phyloP scores from a whole-genome alignment of 805 yeast genomes.

The Candida dajiaensis region DNA sequence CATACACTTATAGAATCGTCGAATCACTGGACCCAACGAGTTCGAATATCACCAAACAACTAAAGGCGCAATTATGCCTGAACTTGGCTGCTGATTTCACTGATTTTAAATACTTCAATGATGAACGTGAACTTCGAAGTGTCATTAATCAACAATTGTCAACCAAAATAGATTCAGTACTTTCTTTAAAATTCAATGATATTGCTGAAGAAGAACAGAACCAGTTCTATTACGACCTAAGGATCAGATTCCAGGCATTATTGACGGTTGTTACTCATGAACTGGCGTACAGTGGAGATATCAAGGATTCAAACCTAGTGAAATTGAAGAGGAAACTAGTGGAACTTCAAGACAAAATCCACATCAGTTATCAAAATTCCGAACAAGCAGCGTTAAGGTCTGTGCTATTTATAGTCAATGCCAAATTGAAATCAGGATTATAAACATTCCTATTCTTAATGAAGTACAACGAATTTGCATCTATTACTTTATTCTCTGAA shows the following conservation, averaged over 20 bases:
- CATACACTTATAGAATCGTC: conserved; percentile 5
- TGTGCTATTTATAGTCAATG: conserved; percentile 1
- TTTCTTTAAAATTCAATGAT: background rate
- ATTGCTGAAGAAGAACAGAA: background rate
- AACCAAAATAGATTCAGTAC: background rate
- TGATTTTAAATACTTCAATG: background rate
- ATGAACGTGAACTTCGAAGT: background rate
- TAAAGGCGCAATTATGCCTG: conserved; percentile 1
- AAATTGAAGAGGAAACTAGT: background rate
- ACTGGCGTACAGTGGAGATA: background rate
- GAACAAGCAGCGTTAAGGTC: conserved; percentile 8
- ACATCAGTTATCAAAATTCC: conserved; percentile 3
- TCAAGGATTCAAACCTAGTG: background rate
- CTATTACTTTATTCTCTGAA: background rate
- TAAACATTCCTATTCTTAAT: background rate
- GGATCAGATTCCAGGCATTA: conserved; percentile 1
- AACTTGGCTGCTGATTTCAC: background rate
- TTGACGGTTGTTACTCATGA: background rate
- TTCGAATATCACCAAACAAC: background rate
- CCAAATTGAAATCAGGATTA: background rate
- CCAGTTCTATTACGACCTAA: background rate
- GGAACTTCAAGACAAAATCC: conserved; percentile 3
- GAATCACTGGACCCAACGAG: conserved; percentile 3
- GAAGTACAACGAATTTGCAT: background rate
- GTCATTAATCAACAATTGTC: background rate